Conservation (phyloP, 192 early-diverging fungal species). For the Gamsiella multidivaricata region DNA sequence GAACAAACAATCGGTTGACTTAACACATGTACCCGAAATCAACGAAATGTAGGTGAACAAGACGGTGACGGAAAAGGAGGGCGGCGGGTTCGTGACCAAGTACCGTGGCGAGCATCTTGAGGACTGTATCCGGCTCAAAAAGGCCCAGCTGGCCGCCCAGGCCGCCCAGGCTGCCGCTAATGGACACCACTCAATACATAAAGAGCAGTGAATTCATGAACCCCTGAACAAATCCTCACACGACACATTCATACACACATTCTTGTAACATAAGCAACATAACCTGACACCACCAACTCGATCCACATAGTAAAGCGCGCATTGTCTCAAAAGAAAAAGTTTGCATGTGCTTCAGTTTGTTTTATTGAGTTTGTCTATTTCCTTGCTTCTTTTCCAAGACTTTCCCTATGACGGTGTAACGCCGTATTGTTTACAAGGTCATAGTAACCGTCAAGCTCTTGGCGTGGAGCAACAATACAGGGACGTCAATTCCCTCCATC, state of each 20-base stretch:
- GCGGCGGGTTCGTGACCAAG: constrained; percentile 37
- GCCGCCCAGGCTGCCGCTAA: constrained; percentile 18
- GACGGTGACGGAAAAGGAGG: constrained; percentile 44
- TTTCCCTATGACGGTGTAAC: too few species aligned
- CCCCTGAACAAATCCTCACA: not conserved
- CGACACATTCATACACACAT: too few species aligned
- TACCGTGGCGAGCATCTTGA: constrained; percentile 41
- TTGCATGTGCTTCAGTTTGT: too few species aligned
- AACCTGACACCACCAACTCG: too few species aligned
- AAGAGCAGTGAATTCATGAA: constrained; percentile 20
- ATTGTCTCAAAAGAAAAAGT: too few species aligned
- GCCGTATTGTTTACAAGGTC: constrained; percentile 57
- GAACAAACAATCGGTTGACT: too few species aligned
- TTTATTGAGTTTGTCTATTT: not conserved
- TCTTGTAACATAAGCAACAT: too few species aligned
- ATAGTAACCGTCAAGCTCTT: constrained; percentile 74
- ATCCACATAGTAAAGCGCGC: too few species aligned
- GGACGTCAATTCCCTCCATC: constrained; percentile 59
- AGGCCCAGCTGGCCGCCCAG: constrained; percentile 35
- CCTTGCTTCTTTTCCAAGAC: not conserved
- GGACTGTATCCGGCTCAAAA: constrained; percentile 45
- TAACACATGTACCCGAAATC: too few species aligned
- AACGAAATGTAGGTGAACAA: constrained; percentile 46
- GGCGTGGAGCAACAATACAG: constrained; percentile 73
- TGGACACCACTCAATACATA: constrained; percentile 31